These are phyloP conservation scores for Peniophora sp. DNA, from an alignment of 1,284 basidiomycete genomes.

Conservation along the genomic window DNA sequence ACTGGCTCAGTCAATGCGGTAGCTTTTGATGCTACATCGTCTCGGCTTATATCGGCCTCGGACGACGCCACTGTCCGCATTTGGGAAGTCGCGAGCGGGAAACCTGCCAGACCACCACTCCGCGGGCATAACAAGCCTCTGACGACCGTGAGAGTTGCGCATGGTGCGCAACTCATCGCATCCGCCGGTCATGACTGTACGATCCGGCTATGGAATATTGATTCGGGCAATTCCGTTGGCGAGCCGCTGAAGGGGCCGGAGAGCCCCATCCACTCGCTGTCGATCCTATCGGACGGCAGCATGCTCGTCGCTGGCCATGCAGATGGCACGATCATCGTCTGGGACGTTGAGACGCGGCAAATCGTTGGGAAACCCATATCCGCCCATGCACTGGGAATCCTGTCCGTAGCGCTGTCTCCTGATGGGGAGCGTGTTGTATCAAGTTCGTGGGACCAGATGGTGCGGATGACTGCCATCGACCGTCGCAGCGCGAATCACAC, in stretches of 20 bases:
- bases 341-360: not conserved
- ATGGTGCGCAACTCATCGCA: not conserved
- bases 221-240: not conserved
- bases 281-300: not conserved
- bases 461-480: not conserved
- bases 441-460: not conserved
- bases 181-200: not conserved
- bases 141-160: not conserved
- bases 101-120: not conserved
- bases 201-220: conserved; percentile 3
- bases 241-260: not conserved
- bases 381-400: not conserved
- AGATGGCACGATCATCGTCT: not conserved
- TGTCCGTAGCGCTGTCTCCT: not conserved
- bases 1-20: not conserved
- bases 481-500: not conserved
- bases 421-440: not conserved
- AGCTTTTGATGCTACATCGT: not conserved
- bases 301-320: not conserved
- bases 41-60: not conserved
- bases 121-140: not conserved
- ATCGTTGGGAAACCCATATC: not conserved
- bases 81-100: not conserved
- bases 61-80: not conserved
- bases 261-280: not conserved